Conservation (phyloP, 495 filamentous ascomycete species). For the Hypoxylon cercidicola region DNA sequence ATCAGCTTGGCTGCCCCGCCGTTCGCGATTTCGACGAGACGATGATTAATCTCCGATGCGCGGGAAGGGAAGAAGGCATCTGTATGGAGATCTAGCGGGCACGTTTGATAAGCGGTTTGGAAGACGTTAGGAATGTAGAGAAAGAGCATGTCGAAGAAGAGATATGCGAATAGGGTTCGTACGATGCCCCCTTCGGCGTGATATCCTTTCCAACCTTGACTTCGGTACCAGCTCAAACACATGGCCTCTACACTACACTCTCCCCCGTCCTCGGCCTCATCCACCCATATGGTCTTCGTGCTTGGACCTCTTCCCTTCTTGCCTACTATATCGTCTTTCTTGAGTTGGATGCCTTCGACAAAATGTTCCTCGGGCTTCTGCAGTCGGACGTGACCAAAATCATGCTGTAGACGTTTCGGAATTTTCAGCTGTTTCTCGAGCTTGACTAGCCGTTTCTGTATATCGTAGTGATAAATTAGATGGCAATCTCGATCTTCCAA, state of each 20-base stretch:
- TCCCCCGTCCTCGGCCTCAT: conserved; percentile 71
- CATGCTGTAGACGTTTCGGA: conserved; percentile 88
- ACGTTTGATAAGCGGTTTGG: conserved; percentile 93
- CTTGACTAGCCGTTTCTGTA: conserved; percentile 92
- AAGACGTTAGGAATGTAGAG: conserved; percentile 96
- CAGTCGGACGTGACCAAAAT: conserved; percentile 87
- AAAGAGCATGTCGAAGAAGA: conserved; percentile 95
- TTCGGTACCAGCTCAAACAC: conserved; percentile 87
- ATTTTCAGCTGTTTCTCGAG: conserved; percentile 86
- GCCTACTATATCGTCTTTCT: conserved; percentile 58
- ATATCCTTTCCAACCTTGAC: conserved; percentile 91
- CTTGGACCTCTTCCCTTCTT: conserved; percentile 61
- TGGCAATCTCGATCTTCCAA: conserved; percentile 90
- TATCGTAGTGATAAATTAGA: conserved; percentile 89
- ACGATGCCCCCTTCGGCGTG: conserved; percentile 92
- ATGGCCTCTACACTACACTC: conserved; percentile 90
- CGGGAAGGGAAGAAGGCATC: conserved; percentile 91
- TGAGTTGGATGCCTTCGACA: conserved; percentile 80
- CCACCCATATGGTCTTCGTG: conserved; percentile 87
- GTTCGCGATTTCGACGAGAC: conserved; percentile 84
- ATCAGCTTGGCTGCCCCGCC: conserved; percentile 76
- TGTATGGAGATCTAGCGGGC: conserved; percentile 90
- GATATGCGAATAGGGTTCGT: conserved; percentile 87
- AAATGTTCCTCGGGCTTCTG: conserved; percentile 77
- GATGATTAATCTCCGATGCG: conserved; percentile 87